Evolutionary conservation across 495 filamentous ascomycete genomes (phyloP).

Genomic region (Zalerion maritima): DNA sequence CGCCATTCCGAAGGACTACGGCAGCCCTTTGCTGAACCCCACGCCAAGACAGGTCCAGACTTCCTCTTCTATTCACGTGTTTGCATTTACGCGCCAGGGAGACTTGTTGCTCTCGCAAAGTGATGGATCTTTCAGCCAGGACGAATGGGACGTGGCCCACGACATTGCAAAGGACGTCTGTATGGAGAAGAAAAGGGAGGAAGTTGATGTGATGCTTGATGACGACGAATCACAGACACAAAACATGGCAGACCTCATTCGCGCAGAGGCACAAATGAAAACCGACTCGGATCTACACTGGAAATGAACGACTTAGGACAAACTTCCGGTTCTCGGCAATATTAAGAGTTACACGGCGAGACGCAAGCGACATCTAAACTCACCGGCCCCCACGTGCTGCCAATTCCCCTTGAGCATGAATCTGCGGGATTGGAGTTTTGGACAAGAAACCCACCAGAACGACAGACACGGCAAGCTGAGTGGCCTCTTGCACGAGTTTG

Average conservation of each 20-base stretch:
- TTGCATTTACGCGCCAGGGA: slow-evolving; percentile 61
- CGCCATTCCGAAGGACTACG: slow-evolving; percentile 37
- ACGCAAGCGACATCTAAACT: no score
- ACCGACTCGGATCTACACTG: slow-evolving; percentile 43
- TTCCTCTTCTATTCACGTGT: slow-evolving; percentile 56
- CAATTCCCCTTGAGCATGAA: no score
- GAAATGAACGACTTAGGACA: slow-evolving; percentile 30
- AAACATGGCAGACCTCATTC: slow-evolving; percentile 44
- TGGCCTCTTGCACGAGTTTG: no score
- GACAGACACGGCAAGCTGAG: no score
- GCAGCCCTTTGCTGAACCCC: slow-evolving; percentile 34
- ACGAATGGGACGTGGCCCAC: slow-evolving; percentile 61
- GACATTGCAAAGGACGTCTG: slow-evolving; percentile 50
- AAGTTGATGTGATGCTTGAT: slow-evolving; percentile 32
- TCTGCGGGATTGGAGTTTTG: no score
- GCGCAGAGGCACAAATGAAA: slow-evolving; percentile 47
- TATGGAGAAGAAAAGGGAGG: slow-evolving; percentile 30
- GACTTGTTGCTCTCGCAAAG: slow-evolving; percentile 69
- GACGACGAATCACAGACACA: slow-evolving; percentile 22
- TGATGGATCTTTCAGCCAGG: slow-evolving; percentile 60
- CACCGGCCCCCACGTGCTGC: no score
- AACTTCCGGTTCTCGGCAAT: no score
- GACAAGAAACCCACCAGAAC: no score
- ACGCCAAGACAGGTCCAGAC: slow-evolving; percentile 36
- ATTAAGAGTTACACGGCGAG: no score